These are phyloP conservation scores for Ustilago vetiveriae DNA, from an alignment of 1,284 basidiomycete genomes.

Conservation along the genomic window DNA sequence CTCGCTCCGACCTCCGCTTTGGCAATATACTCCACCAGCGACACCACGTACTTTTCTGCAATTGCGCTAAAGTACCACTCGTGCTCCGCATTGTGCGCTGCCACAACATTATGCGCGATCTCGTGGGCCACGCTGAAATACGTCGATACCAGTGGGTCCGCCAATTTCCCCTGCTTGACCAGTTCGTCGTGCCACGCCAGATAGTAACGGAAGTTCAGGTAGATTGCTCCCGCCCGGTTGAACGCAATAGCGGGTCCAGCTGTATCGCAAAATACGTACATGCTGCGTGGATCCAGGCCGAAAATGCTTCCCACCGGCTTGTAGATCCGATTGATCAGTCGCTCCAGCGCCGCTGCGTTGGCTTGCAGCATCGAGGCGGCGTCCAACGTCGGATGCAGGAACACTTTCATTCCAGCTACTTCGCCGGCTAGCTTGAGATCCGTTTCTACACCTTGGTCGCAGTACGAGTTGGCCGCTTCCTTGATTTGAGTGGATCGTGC, in stretches of 20 bases:
- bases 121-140: slow-evolving; percentile 93
- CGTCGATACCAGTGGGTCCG: slow-evolving; percentile 83
- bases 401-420: slow-evolving; percentile 67
- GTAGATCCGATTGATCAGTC: slow-evolving; percentile 64
- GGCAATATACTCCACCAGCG: slow-evolving; percentile 60
- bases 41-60: slow-evolving; percentile 75
- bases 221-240: slow-evolving; percentile 87
- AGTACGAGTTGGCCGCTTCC: slow-evolving; percentile 67
- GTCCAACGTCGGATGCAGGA: slow-evolving; percentile 59
- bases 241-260: slow-evolving; percentile 88
- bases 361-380: slow-evolving; percentile 56
- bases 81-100: slow-evolving; percentile 75
- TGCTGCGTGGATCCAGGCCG: slow-evolving; percentile 71
- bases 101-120: slow-evolving; percentile 79
- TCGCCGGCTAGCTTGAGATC: slow-evolving; percentile 67
- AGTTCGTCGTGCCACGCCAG: slow-evolving; percentile 84
- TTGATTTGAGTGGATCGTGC: slow-evolving; percentile 66
- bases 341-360: slow-evolving; percentile 63
- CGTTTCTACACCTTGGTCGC: slow-evolving; percentile 66
- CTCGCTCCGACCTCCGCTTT: slow-evolving; percentile 16
- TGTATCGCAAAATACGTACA: slow-evolving; percentile 88
- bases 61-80: slow-evolving; percentile 94
- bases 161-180: slow-evolving; percentile 73
- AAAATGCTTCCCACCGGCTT: slow-evolving; percentile 67
- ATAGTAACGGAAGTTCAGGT: slow-evolving; percentile 85